Conservation (phyloP, 306 rosid genomes). For the Vicia faba region DNA sequence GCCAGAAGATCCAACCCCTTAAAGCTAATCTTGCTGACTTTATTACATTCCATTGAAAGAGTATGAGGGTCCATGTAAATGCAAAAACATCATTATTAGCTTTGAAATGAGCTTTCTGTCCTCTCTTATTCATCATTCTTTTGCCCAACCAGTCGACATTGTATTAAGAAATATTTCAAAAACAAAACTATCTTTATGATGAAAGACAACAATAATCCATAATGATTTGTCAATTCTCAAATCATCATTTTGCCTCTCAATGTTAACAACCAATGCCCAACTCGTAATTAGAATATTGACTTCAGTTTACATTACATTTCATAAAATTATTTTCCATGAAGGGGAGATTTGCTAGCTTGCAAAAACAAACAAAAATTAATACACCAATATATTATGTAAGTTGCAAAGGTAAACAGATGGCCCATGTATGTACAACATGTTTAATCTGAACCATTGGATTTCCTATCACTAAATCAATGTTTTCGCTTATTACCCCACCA, state of each 20-base stretch:
- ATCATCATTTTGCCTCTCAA: not conserved
- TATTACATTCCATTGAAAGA: not conserved
- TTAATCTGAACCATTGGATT: not conserved
- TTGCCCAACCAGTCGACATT: not conserved
- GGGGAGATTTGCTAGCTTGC: not conserved
- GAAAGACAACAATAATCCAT: not conserved
- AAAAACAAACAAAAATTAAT: not conserved
- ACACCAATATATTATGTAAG: not conserved
- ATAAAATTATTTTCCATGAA: not conserved
- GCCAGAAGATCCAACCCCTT: slow-evolving; percentile 1
- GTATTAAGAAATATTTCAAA: not conserved
- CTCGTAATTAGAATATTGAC: not conserved
- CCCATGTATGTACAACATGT: not conserved
- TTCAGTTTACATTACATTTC: not conserved
- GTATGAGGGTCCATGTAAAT: not conserved
- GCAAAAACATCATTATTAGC: not conserved
- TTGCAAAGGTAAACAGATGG: not conserved
- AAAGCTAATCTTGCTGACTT: not conserved
- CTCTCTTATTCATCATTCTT: not conserved
- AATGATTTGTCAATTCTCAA: not conserved
- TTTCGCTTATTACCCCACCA: not conserved
- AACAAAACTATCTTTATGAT: not conserved
- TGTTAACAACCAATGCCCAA: not conserved
- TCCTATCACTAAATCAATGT: not conserved
- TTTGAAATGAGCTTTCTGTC: not conserved